Evolutionary conservation across 108 stramenopile species (phyloP), one percentile per base, ranked within the genome.

Genomic region (Skeletonema grethae): DNA sequence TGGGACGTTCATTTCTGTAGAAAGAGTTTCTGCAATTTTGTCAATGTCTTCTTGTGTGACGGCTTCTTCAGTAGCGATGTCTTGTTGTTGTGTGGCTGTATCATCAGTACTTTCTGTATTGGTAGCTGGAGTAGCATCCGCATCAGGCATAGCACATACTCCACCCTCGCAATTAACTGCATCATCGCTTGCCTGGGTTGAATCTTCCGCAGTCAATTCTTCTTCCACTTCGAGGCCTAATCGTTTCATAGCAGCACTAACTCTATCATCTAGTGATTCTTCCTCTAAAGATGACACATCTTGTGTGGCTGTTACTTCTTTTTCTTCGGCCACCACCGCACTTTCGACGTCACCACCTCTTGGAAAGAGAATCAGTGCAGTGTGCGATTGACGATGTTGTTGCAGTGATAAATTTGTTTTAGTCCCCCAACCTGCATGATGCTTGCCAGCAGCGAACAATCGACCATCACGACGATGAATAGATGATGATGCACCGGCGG

Each of bases 221-320:
- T 55, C 60, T 24, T 34, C 70, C 10, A 41, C 11, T 15, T 45
- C 64, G 32, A 95, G 50, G 1, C 93, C 93, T 12, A 91, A 73
- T 70, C 89, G 88, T 32, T 79, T 58, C 93, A 95, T 95, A 22
- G 91, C 93, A 7, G 84, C 80, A 18, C 77, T 71, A 29, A 95
- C 90, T 56, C 90, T 90, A 57, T 92, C 90, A 67, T 95, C 91
- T 34, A 95, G 67, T 10, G 76, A 79, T 20, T 59, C 32, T 36
- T 73, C 82, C 36, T 73, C 61, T n/a, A 10, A 15, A n/a, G 41
- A 3, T 43, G 15, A 43, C 15, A n/a, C 41, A 43, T 43, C 15
- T 24, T 69, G 15, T 57, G 43, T 28, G 25, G 25, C 11, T 57
- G 43, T 11, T 61, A 53, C 24, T 16, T 65, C 50, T 61, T 58